phyloP scores from a whole-genome alignment of 177 flowering plant species.

The Vitis hybrid region DNA sequence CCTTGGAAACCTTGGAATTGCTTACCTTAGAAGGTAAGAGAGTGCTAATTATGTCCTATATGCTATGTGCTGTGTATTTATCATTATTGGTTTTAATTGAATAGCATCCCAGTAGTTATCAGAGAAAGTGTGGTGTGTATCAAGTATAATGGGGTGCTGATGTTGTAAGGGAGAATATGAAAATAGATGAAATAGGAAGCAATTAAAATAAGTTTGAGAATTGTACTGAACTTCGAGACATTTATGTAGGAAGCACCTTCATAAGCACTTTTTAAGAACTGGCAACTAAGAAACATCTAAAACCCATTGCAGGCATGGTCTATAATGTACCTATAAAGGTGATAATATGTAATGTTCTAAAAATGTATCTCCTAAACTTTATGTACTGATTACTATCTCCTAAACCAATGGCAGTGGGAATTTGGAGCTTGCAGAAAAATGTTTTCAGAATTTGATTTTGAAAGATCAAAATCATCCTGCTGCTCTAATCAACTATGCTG shows the following conservation, averaged over 20 bases:
- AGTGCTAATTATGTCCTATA: background rate
- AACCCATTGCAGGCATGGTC: too few relatives aligned
- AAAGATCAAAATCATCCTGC: conserved; percentile 95
- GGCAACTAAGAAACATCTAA: too few relatives aligned
- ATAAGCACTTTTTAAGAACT: too few relatives aligned
- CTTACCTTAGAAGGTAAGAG: conserved; percentile 80
- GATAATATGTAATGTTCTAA: background rate
- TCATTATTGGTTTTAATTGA: too few relatives aligned
- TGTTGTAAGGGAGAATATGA: too few relatives aligned
- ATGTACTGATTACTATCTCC: conserved; percentile 16
- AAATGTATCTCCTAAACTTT: background rate
- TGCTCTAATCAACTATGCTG: conserved; percentile 83
- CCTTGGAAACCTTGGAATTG: conserved; percentile 86
- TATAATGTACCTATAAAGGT: too few relatives aligned
- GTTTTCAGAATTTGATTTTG: conserved; percentile 73
- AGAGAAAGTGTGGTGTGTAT: background rate
- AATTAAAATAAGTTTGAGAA: too few relatives aligned
- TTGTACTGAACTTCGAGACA: too few relatives aligned
- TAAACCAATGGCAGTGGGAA: conserved; percentile 55
- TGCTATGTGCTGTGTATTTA: background rate
- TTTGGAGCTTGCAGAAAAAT: conserved; percentile 72
- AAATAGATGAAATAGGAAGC: too few relatives aligned
- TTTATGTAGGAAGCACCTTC: too few relatives aligned
- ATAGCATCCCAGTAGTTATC: background rate
- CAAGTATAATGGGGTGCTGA: too few relatives aligned